Evolutionary conservation across 1,284 basidiomycete genomes (phyloP).

Genomic region (Cutaneotrichosporon daszewskae): DNA sequence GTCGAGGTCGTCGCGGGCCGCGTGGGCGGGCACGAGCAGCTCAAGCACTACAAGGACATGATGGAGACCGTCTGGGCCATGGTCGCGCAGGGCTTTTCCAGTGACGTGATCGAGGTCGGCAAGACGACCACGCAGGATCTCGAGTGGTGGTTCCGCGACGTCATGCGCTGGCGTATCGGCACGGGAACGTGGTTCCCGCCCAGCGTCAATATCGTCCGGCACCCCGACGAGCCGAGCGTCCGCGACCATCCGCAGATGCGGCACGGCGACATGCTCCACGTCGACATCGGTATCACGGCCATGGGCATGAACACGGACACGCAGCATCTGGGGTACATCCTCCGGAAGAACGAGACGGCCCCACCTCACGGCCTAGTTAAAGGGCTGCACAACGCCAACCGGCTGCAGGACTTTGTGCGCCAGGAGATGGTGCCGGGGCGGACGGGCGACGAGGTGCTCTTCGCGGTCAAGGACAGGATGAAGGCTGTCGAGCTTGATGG

Average conservation of each 20-base stretch:
- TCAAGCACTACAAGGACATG: conserved; percentile 50
- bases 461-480: conserved; percentile 49
- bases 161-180: conserved; percentile 48
- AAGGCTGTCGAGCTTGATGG: conserved; percentile 51
- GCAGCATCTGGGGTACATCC: conserved; percentile 56
- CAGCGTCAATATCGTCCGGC: no score
- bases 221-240: no score
- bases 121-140: conserved; percentile 54
- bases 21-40: conserved; percentile 44
- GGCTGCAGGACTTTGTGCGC: no score
- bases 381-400: no score
- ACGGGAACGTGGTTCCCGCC: conserved; percentile 53
- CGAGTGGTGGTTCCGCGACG: conserved; percentile 56
- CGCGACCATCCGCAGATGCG: no score
- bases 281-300: conserved; percentile 55
- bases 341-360: conserved; percentile 49
- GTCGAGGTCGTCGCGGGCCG: conserved; percentile 54
- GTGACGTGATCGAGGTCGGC: conserved; percentile 48
- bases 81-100: conserved; percentile 55
- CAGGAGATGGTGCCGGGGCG: no score
- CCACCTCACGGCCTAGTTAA: conserved; percentile 51
- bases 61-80: conserved; percentile 56
- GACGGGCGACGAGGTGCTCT: conserved; percentile 54
- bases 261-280: conserved; percentile 54
- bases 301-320: conserved; percentile 57